A percentile compares a stretch with the other conserved stretches of the same genome.
phyloP scores from a whole-genome alignment of 208 protist species.

The Trypanosomatidae sp. region DNA sequence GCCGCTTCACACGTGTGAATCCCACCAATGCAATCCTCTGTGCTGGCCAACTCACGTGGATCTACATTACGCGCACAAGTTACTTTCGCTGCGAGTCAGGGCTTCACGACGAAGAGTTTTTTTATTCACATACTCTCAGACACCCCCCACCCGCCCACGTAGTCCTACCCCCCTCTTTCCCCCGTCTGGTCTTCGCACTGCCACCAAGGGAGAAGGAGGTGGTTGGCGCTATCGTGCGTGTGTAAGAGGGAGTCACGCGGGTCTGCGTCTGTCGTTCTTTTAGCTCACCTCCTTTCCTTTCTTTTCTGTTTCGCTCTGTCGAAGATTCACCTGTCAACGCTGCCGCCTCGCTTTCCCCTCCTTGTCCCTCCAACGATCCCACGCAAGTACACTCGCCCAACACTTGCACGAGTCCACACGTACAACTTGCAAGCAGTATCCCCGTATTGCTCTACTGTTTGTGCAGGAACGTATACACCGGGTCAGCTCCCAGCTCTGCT shows the following conservation, averaged over 20 bases:
- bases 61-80: background rate
- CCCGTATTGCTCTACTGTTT: background rate
- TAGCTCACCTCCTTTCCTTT: background rate
- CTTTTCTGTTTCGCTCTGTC: background rate
- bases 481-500: background rate
- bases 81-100: background rate
- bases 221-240: background rate
- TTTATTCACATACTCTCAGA: background rate
- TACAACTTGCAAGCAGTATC: background rate
- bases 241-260: background rate
- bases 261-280: background rate
- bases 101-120: background rate
- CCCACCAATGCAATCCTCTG: background rate
- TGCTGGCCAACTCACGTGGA: background rate
- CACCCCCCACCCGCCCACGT: background rate
- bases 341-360: background rate
- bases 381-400: background rate
- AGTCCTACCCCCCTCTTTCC: background rate
- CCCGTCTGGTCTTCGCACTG: background rate
- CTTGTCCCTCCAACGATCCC: background rate
- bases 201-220: background rate
- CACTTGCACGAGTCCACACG: background rate
- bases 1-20: background rate
- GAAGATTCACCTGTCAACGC: background rate
- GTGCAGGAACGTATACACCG: background rate